Evolutionary conservation across 1,139 yeast genomes (phyloP), one percentile per base, ranked within the genome.

Genomic region (Suhomyces bribrorum): DNA sequence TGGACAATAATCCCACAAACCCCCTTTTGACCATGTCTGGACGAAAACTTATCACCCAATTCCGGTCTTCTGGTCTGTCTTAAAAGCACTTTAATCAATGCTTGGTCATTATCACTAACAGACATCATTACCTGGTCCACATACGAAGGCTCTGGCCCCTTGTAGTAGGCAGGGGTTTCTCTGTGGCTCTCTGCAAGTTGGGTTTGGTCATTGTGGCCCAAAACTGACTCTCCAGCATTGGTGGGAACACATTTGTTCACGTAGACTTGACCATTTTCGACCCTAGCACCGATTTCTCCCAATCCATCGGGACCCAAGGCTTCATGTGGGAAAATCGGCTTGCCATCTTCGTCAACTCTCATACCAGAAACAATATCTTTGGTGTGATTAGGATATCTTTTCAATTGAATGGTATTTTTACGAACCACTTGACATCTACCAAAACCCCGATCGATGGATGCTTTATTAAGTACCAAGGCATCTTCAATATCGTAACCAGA

Each of bases 401-500:
- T 92, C 52, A 92, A 71, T 16, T 85, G 81, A 5, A 95, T 83
- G 1, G 97, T 90, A 45, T 89, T 89, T 64, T 92, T 92, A 57
- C 95, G 79, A 49, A 95, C 77, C n/a, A 90, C 96, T 66, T 92
- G 98, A 70, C 98, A 92, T 54, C 99, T 81, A 33, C 99, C 98
- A 63, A 89, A 92, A 1, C 99, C 99, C 60, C 98, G 79, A 60
- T 92, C 99, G 43, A 94, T 75, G 1, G 96, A 87, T 0, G 97
- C 74, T 61, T 92, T 92, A 64, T 92, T 92, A 52, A 92, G 70
- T 12, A 92, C 97, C 56, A 92, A 75, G 5, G 99, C 98, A 82
- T 92, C 99, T 69, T 92, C 99, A 63, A 94, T 94, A 86, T 92
- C 98, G 59, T 92, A 92, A 46, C 99, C 99, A 0, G 97, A 90